Evolutionary conservation across 495 filamentous ascomycete species (phyloP).

Genomic region (Sabuloglossum arenarium): DNA sequence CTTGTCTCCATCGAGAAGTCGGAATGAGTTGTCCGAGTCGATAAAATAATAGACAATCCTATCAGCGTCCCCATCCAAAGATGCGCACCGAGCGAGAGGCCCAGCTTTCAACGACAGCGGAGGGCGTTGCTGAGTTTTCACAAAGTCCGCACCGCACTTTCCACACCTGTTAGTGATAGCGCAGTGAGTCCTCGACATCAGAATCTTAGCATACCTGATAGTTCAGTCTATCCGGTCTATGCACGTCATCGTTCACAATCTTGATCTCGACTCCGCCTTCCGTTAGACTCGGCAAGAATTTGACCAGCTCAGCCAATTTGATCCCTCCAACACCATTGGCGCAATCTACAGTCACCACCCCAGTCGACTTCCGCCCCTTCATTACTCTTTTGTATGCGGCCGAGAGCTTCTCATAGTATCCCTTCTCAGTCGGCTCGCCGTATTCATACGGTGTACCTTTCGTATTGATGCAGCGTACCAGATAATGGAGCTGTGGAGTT

Average conservation of each 20-base stretch:
- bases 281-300: conserved; percentile 44
- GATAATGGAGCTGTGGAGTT: conserved; percentile 89
- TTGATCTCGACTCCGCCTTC: conserved; percentile 56
- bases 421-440: conserved; percentile 68
- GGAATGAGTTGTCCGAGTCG: conserved; percentile 62
- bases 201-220: conserved; percentile 37
- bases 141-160: conserved; percentile 87
- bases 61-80: conserved; percentile 88
- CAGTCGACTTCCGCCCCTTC: conserved; percentile 46
- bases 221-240: conserved; percentile 74
- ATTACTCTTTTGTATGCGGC: conserved; percentile 64
- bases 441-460: conserved; percentile 62
- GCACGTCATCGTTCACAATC: conserved; percentile 77
- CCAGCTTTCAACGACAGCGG: conserved; percentile 63
- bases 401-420: conserved; percentile 85
- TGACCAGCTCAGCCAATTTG: conserved; percentile 71
- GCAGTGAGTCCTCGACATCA: neutral
- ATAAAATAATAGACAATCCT: conserved; percentile 88
- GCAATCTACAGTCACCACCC: conserved; percentile 70
- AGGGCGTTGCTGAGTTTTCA: conserved; percentile 88
- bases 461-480: conserved; percentile 88
- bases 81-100: conserved; percentile 64
- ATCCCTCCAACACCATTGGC: conserved; percentile 94
- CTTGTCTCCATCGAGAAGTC: conserved; percentile 85
- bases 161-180: conserved; percentile 8